These are phyloP conservation scores for Solanum commersonii DNA, from an alignment of 257 asterid species.

Conservation along the genomic window DNA sequence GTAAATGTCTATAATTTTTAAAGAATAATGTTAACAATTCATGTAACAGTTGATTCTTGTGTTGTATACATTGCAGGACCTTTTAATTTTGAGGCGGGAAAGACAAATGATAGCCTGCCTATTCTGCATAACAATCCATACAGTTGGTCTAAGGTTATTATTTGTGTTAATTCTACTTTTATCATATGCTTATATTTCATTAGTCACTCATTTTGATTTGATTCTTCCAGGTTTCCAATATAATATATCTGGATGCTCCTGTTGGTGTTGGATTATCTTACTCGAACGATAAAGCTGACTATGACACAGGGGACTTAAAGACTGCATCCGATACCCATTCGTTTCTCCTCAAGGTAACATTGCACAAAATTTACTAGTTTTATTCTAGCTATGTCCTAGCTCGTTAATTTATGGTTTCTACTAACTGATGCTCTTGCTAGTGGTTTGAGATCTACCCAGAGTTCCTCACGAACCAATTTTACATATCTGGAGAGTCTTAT, in stretches of 20 bases:
- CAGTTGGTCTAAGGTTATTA: slow-evolving; percentile 90
- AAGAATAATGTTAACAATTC: no score
- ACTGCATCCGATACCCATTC: slow-evolving; percentile 77
- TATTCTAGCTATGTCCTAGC: neutral
- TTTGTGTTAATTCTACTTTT: neutral
- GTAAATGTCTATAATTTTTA: no score
- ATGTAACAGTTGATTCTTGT: neutral
- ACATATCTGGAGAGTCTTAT: slow-evolving; percentile 82
- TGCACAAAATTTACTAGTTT: neutral
- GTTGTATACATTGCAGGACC: slow-evolving; percentile 49
- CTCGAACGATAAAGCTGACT: slow-evolving; percentile 59
- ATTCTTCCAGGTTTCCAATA: slow-evolving; percentile 52
- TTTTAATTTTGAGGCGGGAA: slow-evolving; percentile 67
- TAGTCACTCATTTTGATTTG: neutral
- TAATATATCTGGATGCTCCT: slow-evolving; percentile 84
- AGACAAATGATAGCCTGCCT: slow-evolving; percentile 50
- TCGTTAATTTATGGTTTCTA: neutral
- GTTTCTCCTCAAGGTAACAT: slow-evolving; percentile 76
- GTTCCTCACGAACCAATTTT: slow-evolving; percentile 64
- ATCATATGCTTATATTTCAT: neutral
- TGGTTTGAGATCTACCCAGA: slow-evolving; percentile 93
- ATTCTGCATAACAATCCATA: slow-evolving; percentile 72
- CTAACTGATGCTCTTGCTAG: slow-evolving; percentile 28
- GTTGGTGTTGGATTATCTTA: slow-evolving; percentile 88
- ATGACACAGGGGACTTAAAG: slow-evolving; percentile 66